phyloP scores from a whole-genome alignment of 2,329 filamentous ascomycete species.

The Ceratocystis diversiconidia region DNA sequence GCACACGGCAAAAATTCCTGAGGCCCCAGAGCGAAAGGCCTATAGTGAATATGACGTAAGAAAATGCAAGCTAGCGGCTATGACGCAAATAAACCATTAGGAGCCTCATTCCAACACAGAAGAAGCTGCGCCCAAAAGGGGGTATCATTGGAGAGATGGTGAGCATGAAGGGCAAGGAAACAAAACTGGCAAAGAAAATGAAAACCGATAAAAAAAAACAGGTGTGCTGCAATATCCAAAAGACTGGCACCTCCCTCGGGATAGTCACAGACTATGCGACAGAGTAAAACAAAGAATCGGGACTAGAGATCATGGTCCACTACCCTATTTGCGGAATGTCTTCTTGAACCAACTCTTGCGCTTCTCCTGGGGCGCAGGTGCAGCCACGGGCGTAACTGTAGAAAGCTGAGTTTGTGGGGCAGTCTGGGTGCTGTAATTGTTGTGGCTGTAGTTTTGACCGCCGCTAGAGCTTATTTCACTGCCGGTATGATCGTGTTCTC shows the following conservation, averaged over 20 bases:
- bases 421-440: constrained; percentile 22
- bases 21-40: no score
- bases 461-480: constrained; percentile 23
- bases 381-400: constrained; percentile 7
- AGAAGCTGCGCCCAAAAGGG: constrained; percentile 8
- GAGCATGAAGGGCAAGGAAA: constrained; percentile 6
- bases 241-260: not conserved
- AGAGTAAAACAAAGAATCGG: not conserved
- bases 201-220: constrained; percentile 1
- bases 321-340: constrained; percentile 26
- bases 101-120: not conserved
- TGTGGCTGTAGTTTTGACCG: constrained; percentile 23
- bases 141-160: not conserved
- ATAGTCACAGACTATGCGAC: not conserved
- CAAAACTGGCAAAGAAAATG: constrained; percentile 6
- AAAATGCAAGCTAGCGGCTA: not conserved
- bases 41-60: not conserved
- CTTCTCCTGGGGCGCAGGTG: constrained; percentile 42
- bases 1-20: no score
- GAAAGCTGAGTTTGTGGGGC: constrained; percentile 18
- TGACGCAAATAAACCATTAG: not conserved
- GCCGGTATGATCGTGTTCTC: constrained; percentile 10
- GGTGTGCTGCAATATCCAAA: constrained; percentile 4
- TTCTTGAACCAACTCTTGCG: constrained; percentile 81
- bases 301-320: constrained; percentile 8